phyloP scores from a whole-genome alignment of 305 asterid genomes.

The Solanum hybrid region DNA sequence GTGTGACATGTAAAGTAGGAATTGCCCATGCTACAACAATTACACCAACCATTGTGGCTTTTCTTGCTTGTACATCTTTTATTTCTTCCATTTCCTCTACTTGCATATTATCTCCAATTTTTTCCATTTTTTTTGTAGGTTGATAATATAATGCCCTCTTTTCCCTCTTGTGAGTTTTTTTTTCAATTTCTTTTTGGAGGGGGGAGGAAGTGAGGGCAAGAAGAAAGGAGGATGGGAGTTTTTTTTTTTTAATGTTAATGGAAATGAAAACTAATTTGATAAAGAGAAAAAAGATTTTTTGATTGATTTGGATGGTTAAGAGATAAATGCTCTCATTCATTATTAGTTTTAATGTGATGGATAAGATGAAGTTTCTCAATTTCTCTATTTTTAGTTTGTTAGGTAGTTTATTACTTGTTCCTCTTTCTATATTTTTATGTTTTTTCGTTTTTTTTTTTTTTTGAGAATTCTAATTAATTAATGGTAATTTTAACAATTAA shows the following conservation, averaged over 20 bases:
- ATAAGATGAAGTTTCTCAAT: not conserved
- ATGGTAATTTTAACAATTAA: not conserved
- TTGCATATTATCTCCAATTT: not conserved
- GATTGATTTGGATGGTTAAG: not conserved
- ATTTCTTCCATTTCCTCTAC: slow-evolving; percentile 1
- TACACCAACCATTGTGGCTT: not conserved
- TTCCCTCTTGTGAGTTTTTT: not conserved
- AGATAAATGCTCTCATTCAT: not conserved
- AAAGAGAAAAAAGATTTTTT: not conserved
- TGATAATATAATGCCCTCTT: slow-evolving; percentile 3
- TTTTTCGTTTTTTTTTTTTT: not conserved
- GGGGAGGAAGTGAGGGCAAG: not conserved
- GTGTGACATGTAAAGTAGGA: slow-evolving; percentile 1
- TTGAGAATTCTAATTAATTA: not conserved
- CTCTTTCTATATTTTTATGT: not conserved
- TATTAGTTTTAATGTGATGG: not conserved
- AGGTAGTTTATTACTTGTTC: not conserved
- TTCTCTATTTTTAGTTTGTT: not conserved
- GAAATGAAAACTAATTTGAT: not conserved
- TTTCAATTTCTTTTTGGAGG: not conserved
- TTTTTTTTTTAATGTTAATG: not conserved
- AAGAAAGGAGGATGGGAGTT: not conserved
- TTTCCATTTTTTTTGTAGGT: not conserved
- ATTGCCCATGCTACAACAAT: slow-evolving; percentile 1
- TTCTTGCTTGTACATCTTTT: slow-evolving; percentile 1